A percentile compares a stretch with the other conserved stretches of the same genome.
These are phyloP conservation scores for Chaetomium tenue DNA, from an alignment of 495 filamentous ascomycete species.

Conservation along the genomic window DNA sequence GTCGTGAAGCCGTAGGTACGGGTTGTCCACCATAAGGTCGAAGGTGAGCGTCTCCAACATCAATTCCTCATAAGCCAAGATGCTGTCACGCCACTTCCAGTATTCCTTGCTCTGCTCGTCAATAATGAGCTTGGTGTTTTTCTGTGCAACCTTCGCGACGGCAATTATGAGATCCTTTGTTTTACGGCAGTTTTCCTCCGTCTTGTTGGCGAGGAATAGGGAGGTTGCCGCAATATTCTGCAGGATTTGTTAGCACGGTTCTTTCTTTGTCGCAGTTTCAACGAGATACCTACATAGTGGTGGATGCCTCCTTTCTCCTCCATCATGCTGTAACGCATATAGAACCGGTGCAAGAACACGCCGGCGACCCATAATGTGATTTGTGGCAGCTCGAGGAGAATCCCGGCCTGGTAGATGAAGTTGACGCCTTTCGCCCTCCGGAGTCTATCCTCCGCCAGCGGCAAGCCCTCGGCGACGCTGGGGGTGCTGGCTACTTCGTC, in stretches of 20 bases:
- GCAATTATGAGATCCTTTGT: slow-evolving; percentile 90
- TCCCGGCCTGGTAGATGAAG: slow-evolving; percentile 92
- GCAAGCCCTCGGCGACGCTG: slow-evolving; percentile 78
- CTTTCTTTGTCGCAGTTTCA: background rate
- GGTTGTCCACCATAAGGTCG: slow-evolving; percentile 82
- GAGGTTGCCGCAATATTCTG: slow-evolving; percentile 81
- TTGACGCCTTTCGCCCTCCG: slow-evolving; percentile 86
- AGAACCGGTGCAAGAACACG: slow-evolving; percentile 91
- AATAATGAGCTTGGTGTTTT: slow-evolving; percentile 78
- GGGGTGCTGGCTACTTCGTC: slow-evolving; percentile 80
- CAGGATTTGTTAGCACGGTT: slow-evolving; percentile 3
- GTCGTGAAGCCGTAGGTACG: slow-evolving; percentile 77
- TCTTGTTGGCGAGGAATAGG: slow-evolving; percentile 92
- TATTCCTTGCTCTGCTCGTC: slow-evolving; percentile 96
- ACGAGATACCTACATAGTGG: slow-evolving; percentile 66
- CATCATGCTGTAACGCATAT: slow-evolving; percentile 81
- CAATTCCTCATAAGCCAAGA: slow-evolving; percentile 84
- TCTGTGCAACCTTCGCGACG: slow-evolving; percentile 91
- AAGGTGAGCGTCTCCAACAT: slow-evolving; percentile 92
- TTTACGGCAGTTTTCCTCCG: slow-evolving; percentile 91
- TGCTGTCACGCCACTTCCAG: slow-evolving; percentile 93
- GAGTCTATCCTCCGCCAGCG: slow-evolving; percentile 69
- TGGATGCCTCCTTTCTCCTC: slow-evolving; percentile 68
- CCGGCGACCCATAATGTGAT: slow-evolving; percentile 88
- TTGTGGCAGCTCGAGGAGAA: slow-evolving; percentile 88